Evolutionary conservation across 192 early-diverging fungal genomes (phyloP), one percentile per base, ranked within the genome.

Genomic region (Podila epicladia): DNA sequence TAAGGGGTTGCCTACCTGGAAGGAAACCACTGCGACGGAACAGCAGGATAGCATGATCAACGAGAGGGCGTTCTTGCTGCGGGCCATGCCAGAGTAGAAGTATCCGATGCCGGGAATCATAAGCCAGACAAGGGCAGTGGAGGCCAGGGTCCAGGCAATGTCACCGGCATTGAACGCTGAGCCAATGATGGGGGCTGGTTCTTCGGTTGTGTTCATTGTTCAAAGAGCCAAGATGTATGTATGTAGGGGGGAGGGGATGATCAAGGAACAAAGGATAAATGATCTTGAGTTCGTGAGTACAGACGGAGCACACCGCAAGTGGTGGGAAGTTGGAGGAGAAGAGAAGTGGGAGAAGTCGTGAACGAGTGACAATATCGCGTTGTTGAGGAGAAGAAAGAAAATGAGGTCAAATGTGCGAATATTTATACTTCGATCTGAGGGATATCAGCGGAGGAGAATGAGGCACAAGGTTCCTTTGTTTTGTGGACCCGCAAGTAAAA

Each of bases 61-160:
- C 12, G 94, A 94, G 15, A 99, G 88, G 1, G 96, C 93, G 87
- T 97, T 97, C 85, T 99, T 99, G 73, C 88, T 88, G 31, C 96
- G 87, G 12, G 94, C 91, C 92, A 98, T 92, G 38, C 98, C 98
- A 62, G 95, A 94, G 88, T 99, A 99, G 69, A 98, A 96, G 84
- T 97, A 92, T 6, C 96, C 97, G 32, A 99, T 90, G 45, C 95
- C 97, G 2, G 97, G 97, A 28, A 92, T 91, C 97, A 99, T 99
- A 70, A 99, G 86, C 83, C 96, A 96, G 48, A 99, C 96, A 50
- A 97, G 80, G 1, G 92, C 93, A 5, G 95, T 86, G 22, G 88
- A 86, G 37, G 87, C 65, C 29, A 95, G 74, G n/a, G 95, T 87
- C 87, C 88, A 94, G 9, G 90, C 85, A 24, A 92, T 91, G 68